Base-by-base conservation (phyloP, 2,329 filamentous ascomycete species). In the Mariannaea sp. region DNA sequence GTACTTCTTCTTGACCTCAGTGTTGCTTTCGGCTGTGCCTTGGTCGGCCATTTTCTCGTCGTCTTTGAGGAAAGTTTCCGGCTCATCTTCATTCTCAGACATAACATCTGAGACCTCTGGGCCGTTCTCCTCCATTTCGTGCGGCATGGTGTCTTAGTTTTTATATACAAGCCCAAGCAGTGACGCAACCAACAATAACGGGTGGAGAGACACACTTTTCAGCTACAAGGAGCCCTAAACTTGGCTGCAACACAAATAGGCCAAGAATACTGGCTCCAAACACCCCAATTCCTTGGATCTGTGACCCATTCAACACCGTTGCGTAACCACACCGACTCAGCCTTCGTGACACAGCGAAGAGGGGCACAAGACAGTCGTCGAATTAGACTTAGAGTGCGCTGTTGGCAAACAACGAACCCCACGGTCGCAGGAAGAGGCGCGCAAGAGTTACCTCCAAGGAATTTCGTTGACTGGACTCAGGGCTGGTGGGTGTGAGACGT, bases 1-100 rank as follows among this genome's bases (percentile, higher is more conserved):
- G 71, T 86, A 80, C 74, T 87, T 88, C 74, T 88, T 89, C 74
- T 85, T 85, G 53, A 77, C 71, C 65, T 82, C 78, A 53, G 73
- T 75, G 58, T 73, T 75, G 59, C 78, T 75, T 59, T 78, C 74
- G 63, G 73, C 71, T 43, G 73, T 70, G 71, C 73, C 70, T 66
- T 77, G 71, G 59, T 77, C 77, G 58, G 75, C 68, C 79, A 82
- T 82, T 62, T 75, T 83, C 60, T 80, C 78, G 72, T 80, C 75
- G 64, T 77, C 62, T 41, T 59, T 62, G 36, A 64, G 49, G 47
- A 56, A 64, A 57, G 55, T 57, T 68, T 80, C 78, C 61, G 77
- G 75, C 64, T 83, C 81, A 73, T 82, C 77, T 59, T 82, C 80
- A 71, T 80, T 81, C 66, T 84, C 82, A 69, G 82, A 84, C 77